Conservation (phyloP, 2,329 filamentous ascomycete species). For the Phyllosticta citriasiana region DNA sequence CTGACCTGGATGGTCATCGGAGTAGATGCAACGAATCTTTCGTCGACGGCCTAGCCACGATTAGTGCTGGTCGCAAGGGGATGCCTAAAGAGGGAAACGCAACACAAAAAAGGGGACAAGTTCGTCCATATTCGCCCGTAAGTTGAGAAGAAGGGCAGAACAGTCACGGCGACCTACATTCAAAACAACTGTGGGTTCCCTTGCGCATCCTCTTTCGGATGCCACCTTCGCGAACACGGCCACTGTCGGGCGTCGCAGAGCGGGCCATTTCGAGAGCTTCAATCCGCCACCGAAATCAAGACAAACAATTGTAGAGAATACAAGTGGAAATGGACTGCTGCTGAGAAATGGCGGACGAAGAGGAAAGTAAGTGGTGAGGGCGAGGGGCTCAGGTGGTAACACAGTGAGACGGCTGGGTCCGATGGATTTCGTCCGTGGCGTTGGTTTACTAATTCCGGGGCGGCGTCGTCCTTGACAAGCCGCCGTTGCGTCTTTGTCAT, state of each 20-base stretch:
- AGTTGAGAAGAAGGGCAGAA: not conserved
- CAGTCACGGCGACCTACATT: constrained; percentile 24
- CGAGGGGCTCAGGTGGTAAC: not conserved
- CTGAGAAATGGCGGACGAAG: not conserved
- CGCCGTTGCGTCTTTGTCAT: not conserved
- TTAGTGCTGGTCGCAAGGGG: constrained; percentile 16
- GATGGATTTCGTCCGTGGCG: not conserved
- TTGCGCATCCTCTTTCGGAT: constrained; percentile 34
- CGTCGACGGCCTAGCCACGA: constrained; percentile 33
- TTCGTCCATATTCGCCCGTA: not conserved
- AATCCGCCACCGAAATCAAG: not conserved
- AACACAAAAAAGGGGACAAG: not conserved
- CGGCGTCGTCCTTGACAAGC: not conserved
- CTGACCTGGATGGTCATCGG: constrained; percentile 26
- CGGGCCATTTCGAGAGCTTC: constrained; percentile 1
- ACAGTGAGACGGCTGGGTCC: not conserved
- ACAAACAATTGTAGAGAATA: not conserved
- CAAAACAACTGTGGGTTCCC: constrained; percentile 35
- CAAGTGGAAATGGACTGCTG: not conserved
- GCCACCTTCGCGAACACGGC: constrained; percentile 14
- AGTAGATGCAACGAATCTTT: constrained; percentile 40
- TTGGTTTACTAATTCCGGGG: not conserved
- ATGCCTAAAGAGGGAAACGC: constrained; percentile 1
- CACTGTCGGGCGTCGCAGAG: constrained; percentile 4
- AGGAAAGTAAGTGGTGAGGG: not conserved